Conservation (phyloP, 2,329 filamentous ascomycete genomes). For the Phyllosticta citrichinensis region DNA sequence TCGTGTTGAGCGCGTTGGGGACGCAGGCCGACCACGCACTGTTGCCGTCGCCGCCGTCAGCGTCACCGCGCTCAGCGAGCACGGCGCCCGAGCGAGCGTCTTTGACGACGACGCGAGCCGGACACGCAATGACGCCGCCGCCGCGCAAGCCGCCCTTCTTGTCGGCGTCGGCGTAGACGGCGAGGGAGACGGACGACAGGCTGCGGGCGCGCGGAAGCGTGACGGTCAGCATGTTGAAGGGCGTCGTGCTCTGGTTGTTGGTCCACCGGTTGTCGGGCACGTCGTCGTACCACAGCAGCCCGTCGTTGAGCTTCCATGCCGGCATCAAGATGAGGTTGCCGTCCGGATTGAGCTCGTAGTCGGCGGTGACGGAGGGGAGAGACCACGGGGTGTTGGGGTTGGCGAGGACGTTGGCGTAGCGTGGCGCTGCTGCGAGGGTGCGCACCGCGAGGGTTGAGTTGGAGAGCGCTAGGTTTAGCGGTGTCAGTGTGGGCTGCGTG, state of each 20-base stretch:
- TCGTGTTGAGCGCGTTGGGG: conserved; percentile 1
- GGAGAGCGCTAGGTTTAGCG: conserved; percentile 14
- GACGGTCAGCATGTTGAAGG: conserved; percentile 14
- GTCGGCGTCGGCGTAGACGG: conserved; percentile 1
- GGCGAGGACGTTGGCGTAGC: conserved; percentile 33
- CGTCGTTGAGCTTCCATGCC: conserved; percentile 33
- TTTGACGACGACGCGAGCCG: neutral
- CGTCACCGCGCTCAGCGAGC: neutral
- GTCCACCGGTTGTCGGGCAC: conserved; percentile 28
- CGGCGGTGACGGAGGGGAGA: conserved; percentile 27
- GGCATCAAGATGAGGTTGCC: conserved; percentile 19
- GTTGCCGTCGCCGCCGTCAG: neutral
- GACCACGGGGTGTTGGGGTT: conserved; percentile 24
- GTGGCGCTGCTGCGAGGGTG: conserved; percentile 14
- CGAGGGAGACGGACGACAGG: conserved; percentile 12
- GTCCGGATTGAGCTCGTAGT: conserved; percentile 23
- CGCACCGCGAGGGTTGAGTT: conserved; percentile 12
- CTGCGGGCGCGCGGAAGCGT: conserved; percentile 13
- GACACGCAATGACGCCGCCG: neutral
- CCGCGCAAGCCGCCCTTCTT: neutral
- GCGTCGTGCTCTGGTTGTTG: conserved; percentile 15
- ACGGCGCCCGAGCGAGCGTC: neutral
- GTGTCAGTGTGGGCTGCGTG: conserved; percentile 11
- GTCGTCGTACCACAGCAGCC: conserved; percentile 32
- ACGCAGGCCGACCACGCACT: neutral